Percentiles rank a stretch among this genome's conserved stretches.
phyloP scores from a whole-genome alignment of 1,284 basidiomycete genomes.

The Naganishia sp. region DNA sequence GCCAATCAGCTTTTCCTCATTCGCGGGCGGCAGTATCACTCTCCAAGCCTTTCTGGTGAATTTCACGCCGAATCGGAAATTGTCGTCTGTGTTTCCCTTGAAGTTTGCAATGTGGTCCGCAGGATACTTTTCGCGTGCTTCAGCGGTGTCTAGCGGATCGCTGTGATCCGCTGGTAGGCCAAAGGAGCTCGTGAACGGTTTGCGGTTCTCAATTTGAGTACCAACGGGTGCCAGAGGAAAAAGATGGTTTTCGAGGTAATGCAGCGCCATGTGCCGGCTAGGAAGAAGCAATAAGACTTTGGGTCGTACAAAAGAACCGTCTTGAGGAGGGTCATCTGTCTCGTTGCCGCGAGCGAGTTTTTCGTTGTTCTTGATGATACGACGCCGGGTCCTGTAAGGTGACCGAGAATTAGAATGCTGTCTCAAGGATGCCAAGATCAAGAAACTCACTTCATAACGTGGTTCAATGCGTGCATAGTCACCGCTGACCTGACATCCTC shows the following conservation, averaged over 20 bases:
- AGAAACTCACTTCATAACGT: constrained; percentile 73
- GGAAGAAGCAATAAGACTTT: constrained; percentile 89
- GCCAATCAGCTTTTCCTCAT: constrained; percentile 56
- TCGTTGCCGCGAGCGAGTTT: constrained; percentile 67
- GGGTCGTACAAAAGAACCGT: constrained; percentile 84
- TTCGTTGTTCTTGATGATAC: constrained; percentile 93
- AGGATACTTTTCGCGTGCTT: constrained; percentile 68
- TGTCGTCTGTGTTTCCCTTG: constrained; percentile 96
- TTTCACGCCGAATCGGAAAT: constrained; percentile 89
- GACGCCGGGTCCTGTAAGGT: constrained; percentile 75
- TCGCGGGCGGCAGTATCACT: constrained; percentile 66
- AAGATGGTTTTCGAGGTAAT: constrained; percentile 70
- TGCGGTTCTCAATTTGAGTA: constrained; percentile 78
- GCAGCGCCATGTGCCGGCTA: constrained; percentile 82
- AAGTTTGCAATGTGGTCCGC: constrained; percentile 90
- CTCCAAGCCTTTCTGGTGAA: constrained; percentile 86
- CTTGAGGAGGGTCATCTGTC: constrained; percentile 37
- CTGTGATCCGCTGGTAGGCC: constrained; percentile 72
- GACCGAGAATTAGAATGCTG: neutral
- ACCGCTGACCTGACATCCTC: constrained; percentile 65
- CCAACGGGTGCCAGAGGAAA: constrained; percentile 65
- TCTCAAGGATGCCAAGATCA: neutral
- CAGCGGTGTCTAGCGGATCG: constrained; percentile 69
- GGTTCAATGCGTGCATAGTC: constrained; percentile 76
- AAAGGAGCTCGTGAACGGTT: constrained; percentile 81